phyloP scores from a whole-genome alignment of 208 protist species.

The Crithidia brevicula region DNA sequence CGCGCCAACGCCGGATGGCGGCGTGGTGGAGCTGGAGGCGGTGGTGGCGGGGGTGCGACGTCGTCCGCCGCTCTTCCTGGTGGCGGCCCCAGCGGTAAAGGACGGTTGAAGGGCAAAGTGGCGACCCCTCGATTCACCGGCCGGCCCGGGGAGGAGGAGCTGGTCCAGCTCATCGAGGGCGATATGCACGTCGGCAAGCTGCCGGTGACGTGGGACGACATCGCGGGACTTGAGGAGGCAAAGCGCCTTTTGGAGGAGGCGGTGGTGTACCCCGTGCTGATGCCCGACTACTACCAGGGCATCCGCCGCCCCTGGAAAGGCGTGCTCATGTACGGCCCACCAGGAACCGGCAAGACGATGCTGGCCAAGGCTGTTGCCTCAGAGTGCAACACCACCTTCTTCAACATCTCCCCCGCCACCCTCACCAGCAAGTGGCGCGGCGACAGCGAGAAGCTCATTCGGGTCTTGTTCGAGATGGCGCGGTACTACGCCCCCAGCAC shows the following conservation, averaged over 20 bases:
- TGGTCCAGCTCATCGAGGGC: conserved; percentile 82
- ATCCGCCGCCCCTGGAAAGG: conserved; percentile 93
- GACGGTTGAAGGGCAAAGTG: conserved; percentile 16
- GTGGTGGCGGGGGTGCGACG: background rate
- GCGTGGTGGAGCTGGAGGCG: no score
- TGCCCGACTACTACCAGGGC: conserved; percentile 93
- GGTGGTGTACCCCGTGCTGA: conserved; percentile 92
- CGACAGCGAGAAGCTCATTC: conserved; percentile 95
- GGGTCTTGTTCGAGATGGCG: conserved; percentile 94
- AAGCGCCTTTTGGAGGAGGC: conserved; percentile 93
- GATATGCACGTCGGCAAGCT: conserved; percentile 83
- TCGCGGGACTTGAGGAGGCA: conserved; percentile 91
- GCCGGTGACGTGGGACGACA: conserved; percentile 85
- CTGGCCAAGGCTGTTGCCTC: conserved; percentile 93
- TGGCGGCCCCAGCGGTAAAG: background rate
- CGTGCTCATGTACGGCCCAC: conserved; percentile 92
- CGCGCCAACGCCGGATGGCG: conserved; percentile 1
- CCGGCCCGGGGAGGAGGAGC: conserved; percentile 79
- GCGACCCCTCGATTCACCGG: conserved; percentile 54
- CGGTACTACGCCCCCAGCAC: conserved; percentile 89
- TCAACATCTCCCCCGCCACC: conserved; percentile 93
- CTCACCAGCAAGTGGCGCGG: conserved; percentile 95
- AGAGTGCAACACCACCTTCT: conserved; percentile 94
- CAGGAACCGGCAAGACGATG: conserved; percentile 95
- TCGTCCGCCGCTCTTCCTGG: background rate